A percentile compares a stretch with the other conserved stretches of the same genome.
Evolutionary conservation across 2,329 filamentous ascomycete genomes (phyloP).

Genomic region (Westerdykella ornata): DNA sequence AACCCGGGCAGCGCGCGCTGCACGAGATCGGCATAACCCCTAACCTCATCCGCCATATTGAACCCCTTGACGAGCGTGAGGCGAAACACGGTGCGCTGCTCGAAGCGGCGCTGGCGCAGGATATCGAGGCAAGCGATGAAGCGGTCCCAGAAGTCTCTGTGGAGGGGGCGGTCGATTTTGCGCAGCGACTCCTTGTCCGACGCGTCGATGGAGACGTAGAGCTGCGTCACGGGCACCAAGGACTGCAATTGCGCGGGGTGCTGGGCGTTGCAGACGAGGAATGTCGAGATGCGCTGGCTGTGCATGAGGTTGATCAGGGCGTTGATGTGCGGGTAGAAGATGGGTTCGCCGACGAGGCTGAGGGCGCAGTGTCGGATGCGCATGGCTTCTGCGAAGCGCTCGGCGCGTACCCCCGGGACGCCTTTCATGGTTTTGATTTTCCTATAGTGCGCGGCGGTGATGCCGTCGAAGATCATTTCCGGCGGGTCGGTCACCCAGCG

Average conservation of each 20-base stretch:
- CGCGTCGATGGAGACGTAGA: constrained; percentile 95
- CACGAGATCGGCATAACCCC: constrained; percentile 84
- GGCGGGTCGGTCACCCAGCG: constrained; percentile 92
- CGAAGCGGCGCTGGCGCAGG: constrained; percentile 70
- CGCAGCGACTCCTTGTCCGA: constrained; percentile 81
- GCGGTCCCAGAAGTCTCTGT: constrained; percentile 95
- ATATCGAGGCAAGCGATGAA: constrained; percentile 90
- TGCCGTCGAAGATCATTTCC: constrained; percentile 80
- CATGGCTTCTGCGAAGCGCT: constrained; percentile 89
- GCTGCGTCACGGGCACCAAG: constrained; percentile 79
- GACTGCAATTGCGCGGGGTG: constrained; percentile 84
- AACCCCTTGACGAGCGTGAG: constrained; percentile 96
- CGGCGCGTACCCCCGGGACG: constrained; percentile 83
- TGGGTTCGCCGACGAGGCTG: constrained; percentile 90
- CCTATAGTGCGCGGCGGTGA: constrained; percentile 87
- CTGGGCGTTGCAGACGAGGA: constrained; percentile 94
- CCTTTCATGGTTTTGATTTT: constrained; percentile 98
- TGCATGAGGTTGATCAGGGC: constrained; percentile 81
- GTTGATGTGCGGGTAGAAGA: constrained; percentile 97
- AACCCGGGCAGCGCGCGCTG: constrained; percentile 83
- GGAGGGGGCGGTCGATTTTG: constrained; percentile 83
- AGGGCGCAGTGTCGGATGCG: constrained; percentile 88
- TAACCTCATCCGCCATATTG: constrained; percentile 89
- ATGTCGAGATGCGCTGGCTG: constrained; percentile 78
- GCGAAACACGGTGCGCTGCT: constrained; percentile 88